Conservation (phyloP, 1,284 basidiomycete genomes). For the Boletellus sp. region DNA sequence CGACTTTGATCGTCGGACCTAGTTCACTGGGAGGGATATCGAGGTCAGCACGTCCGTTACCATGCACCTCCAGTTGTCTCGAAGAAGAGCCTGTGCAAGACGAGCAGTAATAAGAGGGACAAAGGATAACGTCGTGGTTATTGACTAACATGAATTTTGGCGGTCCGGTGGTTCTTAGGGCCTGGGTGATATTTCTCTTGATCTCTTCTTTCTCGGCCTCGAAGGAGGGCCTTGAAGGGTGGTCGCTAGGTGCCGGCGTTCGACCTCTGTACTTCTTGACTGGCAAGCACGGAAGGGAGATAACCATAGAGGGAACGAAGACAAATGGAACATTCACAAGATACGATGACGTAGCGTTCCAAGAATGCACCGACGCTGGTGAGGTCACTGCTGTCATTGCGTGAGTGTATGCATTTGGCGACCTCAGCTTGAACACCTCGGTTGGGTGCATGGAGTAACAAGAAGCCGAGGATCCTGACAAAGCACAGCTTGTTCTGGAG, state of each 20-base stretch:
- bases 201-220: background rate
- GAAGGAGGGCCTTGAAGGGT: background rate
- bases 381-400: background rate
- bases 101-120: background rate
- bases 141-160: background rate
- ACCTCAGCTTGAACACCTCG: background rate
- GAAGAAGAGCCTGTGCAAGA: background rate
- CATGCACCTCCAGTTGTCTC: background rate
- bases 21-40: background rate
- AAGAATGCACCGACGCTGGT: conserved; percentile 1
- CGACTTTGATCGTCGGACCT: no score
- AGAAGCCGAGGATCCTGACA: conserved; percentile 6
- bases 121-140: background rate
- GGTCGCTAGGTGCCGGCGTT: background rate
- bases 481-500: background rate
- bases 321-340: background rate
- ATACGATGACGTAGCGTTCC: conserved; percentile 3
- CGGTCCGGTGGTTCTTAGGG: background rate
- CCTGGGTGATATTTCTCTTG: background rate
- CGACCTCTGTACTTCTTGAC: conserved; percentile 1
- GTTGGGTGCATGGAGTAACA: background rate
- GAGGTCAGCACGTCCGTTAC: background rate
- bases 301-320: background rate
- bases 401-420: background rate
- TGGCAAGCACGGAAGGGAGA: background rate